Evolutionary conservation across 1,284 basidiomycete species (phyloP).

Genomic region (Tylopilus orsonianus): DNA sequence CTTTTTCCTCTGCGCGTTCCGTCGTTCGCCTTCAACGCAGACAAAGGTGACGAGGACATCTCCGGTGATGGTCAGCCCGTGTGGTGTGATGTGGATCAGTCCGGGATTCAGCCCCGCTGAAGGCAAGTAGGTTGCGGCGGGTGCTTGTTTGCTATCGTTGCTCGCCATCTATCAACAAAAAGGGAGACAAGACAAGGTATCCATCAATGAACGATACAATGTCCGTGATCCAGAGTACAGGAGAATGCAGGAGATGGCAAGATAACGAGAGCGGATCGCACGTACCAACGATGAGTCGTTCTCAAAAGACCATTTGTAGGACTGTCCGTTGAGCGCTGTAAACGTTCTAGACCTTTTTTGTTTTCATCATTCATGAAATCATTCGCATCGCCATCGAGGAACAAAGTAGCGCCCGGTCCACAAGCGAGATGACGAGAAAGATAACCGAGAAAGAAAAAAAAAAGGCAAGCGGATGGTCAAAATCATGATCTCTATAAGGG

Average conservation of each 20-base stretch:
- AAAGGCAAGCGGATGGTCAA: constrained; percentile 10
- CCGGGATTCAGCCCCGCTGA: constrained; percentile 28
- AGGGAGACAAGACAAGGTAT: neutral
- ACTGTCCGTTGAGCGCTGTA: constrained; percentile 36
- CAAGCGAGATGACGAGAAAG: neutral
- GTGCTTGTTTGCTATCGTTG: constrained; percentile 36
- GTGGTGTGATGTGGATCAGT: constrained; percentile 35
- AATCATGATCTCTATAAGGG: neutral
- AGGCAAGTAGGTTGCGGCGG: constrained; percentile 32
- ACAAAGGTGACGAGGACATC: constrained; percentile 36
- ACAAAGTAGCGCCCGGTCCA: neutral
- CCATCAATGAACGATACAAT: constrained; percentile 5
- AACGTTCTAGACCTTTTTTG: constrained; percentile 31
- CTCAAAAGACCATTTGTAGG: constrained; percentile 36
- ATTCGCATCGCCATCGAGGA: constrained; percentile 7
- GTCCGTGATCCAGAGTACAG: neutral
- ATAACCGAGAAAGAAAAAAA: too few species aligned
- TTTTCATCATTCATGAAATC: neutral
- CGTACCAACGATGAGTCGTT: constrained; percentile 34
- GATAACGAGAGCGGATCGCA: neutral
- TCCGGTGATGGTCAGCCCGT: constrained; percentile 33
- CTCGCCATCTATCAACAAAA: constrained; percentile 26
- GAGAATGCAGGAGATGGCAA: neutral
- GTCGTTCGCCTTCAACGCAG: constrained; percentile 35
- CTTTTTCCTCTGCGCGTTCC: constrained; percentile 29